phyloP scores from a whole-genome alignment of 257 asterid genomes.

The Perilla frutescens region DNA sequence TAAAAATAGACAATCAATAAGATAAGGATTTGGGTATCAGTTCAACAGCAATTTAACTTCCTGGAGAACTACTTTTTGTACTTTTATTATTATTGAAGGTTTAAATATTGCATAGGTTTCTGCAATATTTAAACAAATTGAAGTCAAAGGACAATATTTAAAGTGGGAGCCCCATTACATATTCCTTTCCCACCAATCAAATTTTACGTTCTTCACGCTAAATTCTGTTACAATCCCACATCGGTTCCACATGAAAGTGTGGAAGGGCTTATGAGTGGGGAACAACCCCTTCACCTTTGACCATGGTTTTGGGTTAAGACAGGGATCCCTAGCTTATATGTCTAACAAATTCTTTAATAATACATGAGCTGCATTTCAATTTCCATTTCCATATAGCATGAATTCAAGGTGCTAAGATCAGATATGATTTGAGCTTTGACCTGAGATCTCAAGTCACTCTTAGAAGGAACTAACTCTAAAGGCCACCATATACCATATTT shows the following conservation, averaged over 20 bases:
- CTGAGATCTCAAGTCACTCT: slow-evolving; percentile 1
- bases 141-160: background rate
- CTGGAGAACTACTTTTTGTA: background rate
- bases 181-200: slow-evolving; percentile 17
- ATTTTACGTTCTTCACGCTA: background rate
- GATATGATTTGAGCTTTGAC: slow-evolving; percentile 27
- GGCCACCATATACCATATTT: slow-evolving; percentile 22
- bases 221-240: too few species aligned
- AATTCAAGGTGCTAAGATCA: background rate
- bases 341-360: background rate
- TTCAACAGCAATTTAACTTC: background rate
- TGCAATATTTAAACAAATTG: background rate
- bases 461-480: slow-evolving; percentile 24
- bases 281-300: too few species aligned
- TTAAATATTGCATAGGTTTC: background rate
- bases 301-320: too few species aligned
- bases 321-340: too few species aligned
- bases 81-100: background rate
- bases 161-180: slow-evolving; percentile 13
- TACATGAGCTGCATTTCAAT: background rate
- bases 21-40: too few species aligned
- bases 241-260: too few species aligned
- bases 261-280: too few species aligned
- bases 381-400: background rate
- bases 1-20: too few species aligned